phyloP scores from a whole-genome alignment of 805 yeast species.

The Jamesozyma rosinii region DNA sequence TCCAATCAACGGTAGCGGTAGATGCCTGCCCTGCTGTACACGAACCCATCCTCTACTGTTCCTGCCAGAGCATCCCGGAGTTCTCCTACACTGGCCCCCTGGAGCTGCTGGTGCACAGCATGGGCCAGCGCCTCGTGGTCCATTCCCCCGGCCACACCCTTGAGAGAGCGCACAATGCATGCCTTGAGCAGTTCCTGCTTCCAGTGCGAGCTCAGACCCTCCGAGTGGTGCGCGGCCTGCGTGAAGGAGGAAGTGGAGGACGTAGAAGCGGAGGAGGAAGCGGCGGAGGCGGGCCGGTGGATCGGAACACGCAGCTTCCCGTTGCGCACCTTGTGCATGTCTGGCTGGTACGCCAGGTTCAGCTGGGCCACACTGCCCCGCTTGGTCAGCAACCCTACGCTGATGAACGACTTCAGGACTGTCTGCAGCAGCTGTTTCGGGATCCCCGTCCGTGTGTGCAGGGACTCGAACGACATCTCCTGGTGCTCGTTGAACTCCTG shows the following conservation, averaged over 20 bases:
- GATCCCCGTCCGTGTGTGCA: conserved; percentile 7
- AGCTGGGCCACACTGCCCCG: conserved; percentile 6
- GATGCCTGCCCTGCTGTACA: background rate
- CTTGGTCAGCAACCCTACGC: conserved; percentile 9
- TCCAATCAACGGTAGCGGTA: too few species aligned
- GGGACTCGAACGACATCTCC: conserved; percentile 6
- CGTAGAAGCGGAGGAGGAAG: background rate
- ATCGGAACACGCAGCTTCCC: conserved; percentile 18
- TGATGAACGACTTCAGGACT: conserved; percentile 17
- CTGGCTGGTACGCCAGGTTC: conserved; percentile 19
- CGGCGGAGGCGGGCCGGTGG: conserved; percentile 1
- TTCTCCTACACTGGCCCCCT: conserved; percentile 28
- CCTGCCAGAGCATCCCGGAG: conserved; percentile 24
- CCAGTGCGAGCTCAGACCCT: conserved; percentile 24
- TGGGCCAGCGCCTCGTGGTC: conserved; percentile 9
- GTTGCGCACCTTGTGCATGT: conserved; percentile 13
- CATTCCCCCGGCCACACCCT: conserved; percentile 10
- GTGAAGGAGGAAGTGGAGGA: background rate
- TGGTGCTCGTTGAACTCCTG: conserved; percentile 17
- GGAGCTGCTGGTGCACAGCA: conserved; percentile 9
- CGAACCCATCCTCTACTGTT: conserved; percentile 6
- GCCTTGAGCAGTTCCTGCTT: conserved; percentile 23
- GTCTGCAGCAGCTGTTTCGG: conserved; percentile 3
- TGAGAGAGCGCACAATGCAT: conserved; percentile 20
- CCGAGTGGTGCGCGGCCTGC: conserved; percentile 7